Base-by-base conservation (phyloP, 345 rosid genomes). In the Eucalyptus curtisii region DNA sequence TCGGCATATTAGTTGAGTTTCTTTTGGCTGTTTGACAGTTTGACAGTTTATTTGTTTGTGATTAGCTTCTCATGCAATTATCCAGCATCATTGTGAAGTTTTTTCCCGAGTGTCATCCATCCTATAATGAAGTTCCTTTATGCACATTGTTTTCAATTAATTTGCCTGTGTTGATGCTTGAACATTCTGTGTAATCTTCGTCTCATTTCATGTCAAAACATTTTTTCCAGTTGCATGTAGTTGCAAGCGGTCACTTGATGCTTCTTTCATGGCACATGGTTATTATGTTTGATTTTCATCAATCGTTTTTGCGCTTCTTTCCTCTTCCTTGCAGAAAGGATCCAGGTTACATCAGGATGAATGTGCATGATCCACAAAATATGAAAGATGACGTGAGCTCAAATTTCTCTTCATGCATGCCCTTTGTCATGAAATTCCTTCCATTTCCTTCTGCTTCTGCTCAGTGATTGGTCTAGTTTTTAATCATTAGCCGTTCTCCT, bases 321-420 rank as follows among this genome's bases (percentile, higher is more conserved):
- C 59, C 88, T 89, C 19, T 85, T 89, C 86, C 91, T 66, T 91
- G 92, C 98, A 98, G 99, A 89, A 98, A 95, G 93, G 98, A 98
- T 93, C 99, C 99, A 25, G 99, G 99, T 89, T 98, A 90, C 92
- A 95, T 98, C 92, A 94, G 92, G 93, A 95, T 93, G 96, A 97
- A 94, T 92, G 93, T 92, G 47, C 96, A 94, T 90, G 98, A 95
- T 94, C 93, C 93, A 49, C 98, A 94, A 91, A 96, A 91, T 91
- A 94, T 95, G 95, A 97, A 97, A 93, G 99, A 98, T 92, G 99
- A 97, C 87, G 99, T 98, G 87, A 57, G 98, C 92, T 89, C 42
- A 89, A 68, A 89, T 90, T 79, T 88, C 87, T 86, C 40, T 44
- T 15, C 37, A 24, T 86, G 52, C 40, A 40, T 42, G 25, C 25